A percentile compares a stretch with the other conserved stretches of the same genome.
These are phyloP conservation scores for Sporothrix dimorphospora DNA, from an alignment of 2,329 filamentous ascomycete species.

Conservation along the genomic window DNA sequence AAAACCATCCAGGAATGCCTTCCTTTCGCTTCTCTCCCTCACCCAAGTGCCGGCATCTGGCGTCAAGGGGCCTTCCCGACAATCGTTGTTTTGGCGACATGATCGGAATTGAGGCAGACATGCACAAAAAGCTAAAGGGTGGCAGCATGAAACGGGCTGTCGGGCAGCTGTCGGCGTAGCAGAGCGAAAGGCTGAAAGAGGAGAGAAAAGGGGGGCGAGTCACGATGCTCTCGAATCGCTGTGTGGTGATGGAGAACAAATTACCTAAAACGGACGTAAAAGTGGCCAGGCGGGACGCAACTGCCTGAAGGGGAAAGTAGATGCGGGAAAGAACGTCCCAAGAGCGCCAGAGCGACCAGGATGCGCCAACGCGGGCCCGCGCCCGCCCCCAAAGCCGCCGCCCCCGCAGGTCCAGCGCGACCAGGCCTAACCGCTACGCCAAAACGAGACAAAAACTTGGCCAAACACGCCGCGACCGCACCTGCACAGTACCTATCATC, in stretches of 20 bases:
- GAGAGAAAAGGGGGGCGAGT: neutral
- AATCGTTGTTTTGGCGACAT: conserved; percentile 14
- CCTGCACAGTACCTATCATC: neutral
- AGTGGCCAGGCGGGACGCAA: conserved; percentile 21
- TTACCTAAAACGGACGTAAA: conserved; percentile 15
- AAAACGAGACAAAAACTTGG: conserved; percentile 16
- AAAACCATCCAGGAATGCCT: neutral
- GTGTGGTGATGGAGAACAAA: neutral
- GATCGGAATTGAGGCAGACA: conserved; percentile 1
- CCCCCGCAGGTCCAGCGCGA: neutral
- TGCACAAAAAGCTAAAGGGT: neutral
- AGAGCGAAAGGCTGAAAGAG: neutral
- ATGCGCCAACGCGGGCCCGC: neutral
- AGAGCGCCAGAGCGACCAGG: neutral
- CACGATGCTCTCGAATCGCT: neutral
- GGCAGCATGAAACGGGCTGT: neutral
- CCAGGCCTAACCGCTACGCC: neutral
- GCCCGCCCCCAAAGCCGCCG: neutral
- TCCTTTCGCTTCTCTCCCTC: neutral
- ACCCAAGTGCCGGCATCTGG: conserved; percentile 1
- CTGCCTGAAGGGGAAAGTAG: conserved; percentile 26
- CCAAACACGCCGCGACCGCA: conserved; percentile 1
- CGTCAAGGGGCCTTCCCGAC: neutral
- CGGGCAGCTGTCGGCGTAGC: neutral
- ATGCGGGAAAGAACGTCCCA: conserved; percentile 23